Base-by-base conservation (phyloP, 331 rosid genomes). In the Quercus phellos region DNA sequence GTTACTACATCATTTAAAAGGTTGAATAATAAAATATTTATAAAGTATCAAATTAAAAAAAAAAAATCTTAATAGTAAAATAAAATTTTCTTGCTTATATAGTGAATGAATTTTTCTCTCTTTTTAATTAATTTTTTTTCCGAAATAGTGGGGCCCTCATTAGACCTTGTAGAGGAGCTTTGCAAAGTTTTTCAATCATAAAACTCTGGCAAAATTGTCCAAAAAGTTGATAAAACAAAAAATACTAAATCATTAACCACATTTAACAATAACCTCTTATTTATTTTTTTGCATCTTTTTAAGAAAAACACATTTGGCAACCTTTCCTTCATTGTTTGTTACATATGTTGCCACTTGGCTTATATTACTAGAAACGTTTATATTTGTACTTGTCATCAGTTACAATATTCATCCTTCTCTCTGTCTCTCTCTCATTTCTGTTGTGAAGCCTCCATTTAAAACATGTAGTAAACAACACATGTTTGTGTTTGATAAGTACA, bases 291-390 rank as follows among this genome's bases (percentile, higher is more conserved):
- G 46, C 46, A 2, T 38, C 46, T 8, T 38, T 38, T 8, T 38
- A 38, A 38, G 46, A 38, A 38, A 38, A 38, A 42, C 72, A 69
- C 55, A 68, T 8, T 22, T 29, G 32, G 43, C 55, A 66, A 16
- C 71, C 55, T 55, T 55, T 55, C 18, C 0, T 3, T 24, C 56
- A 4, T 55, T 70, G 68, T 63, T 19, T 59, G 27, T 32, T 70
- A 27, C 24, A 75, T 14, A 53, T 58, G 32, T 59, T 75, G 73
- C 68, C 68, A 66, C 38, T 34, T 58, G 84, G 84, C 30, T 68
- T 50, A 75, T 50, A 59, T 67, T 51, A 22, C 61, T 59, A 1
- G 9, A 64, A 51, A 16, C 46, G 13, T 83, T 32, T 18, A 61
- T 73, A 38, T 38, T 8, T 8, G 60, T 34, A 68, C 83, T 78